Conservation (phyloP, 2,329 filamentous ascomycete species). For the Cryphonectria japonica region DNA sequence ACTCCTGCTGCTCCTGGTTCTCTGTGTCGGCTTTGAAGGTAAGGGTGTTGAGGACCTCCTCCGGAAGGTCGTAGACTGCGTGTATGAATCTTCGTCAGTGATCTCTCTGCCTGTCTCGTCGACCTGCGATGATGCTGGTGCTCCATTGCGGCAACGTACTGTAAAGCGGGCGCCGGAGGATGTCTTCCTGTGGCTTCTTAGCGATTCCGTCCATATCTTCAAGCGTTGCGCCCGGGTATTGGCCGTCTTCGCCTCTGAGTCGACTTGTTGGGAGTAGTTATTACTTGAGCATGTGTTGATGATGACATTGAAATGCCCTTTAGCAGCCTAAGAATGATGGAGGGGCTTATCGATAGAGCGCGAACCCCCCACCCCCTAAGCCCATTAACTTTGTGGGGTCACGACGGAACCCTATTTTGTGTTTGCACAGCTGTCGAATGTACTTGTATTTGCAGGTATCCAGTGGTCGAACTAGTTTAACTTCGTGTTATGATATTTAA, state of each 20-base stretch:
- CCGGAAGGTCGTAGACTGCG: constrained; percentile 80
- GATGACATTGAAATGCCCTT: neutral
- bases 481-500: too few species aligned
- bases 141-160: constrained; percentile 38
- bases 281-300: neutral
- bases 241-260: neutral
- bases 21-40: constrained; percentile 56
- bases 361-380: too few species aligned
- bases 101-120: constrained; percentile 27
- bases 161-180: constrained; percentile 57
- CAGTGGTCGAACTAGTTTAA: too few species aligned
- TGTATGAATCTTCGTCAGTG: constrained; percentile 26
- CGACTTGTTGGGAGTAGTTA: neutral
- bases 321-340: neutral
- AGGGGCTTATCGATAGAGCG: constrained; percentile 1
- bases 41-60: constrained; percentile 71
- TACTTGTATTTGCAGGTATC: too few species aligned
- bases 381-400: neutral
- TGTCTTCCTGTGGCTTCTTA: constrained; percentile 47
- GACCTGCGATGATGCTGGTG: constrained; percentile 29
- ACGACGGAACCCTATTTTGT: neutral
- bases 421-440: too few species aligned
- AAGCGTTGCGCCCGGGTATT: neutral
- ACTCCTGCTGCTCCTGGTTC: constrained; percentile 40
- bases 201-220: constrained; percentile 27